A percentile compares a stretch with the other conserved stretches of the same genome.
phyloP scores from a whole-genome alignment of 2,329 filamentous ascomycete genomes.

The Apiospora koreana region DNA sequence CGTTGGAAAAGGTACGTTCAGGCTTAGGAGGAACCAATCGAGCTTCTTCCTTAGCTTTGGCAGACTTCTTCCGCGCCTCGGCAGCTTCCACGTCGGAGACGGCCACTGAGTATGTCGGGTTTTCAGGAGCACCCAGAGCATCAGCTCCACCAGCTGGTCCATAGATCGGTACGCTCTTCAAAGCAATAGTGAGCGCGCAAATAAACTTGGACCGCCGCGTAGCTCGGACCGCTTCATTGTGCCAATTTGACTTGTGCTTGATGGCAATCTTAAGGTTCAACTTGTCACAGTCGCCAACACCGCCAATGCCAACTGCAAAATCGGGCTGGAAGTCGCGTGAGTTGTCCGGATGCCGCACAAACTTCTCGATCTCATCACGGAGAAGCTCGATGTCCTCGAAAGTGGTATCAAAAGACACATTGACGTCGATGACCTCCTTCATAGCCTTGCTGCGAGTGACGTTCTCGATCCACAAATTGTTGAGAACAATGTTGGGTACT shows the following conservation, averaged over 20 bases:
- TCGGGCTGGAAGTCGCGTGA: constrained; percentile 88
- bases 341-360: constrained; percentile 83
- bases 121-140: constrained; percentile 63
- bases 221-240: constrained; percentile 80
- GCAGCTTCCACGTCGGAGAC: constrained; percentile 70
- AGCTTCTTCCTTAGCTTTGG: constrained; percentile 61
- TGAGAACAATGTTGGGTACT: constrained; percentile 89
- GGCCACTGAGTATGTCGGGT: constrained; percentile 79
- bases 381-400: constrained; percentile 90
- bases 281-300: constrained; percentile 86
- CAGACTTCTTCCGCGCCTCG: constrained; percentile 60
- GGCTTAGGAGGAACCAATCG: constrained; percentile 61
- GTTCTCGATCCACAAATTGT: constrained; percentile 94
- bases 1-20: constrained; percentile 20
- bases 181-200: constrained; percentile 82
- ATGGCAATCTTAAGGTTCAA: constrained; percentile 81
- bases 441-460: constrained; percentile 88
- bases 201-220: constrained; percentile 92
- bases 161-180: constrained; percentile 86
- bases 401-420: constrained; percentile 80
- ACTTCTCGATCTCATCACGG: constrained; percentile 79
- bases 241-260: constrained; percentile 91
- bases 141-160: constrained; percentile 73
- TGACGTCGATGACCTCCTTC: constrained; percentile 80
- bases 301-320: constrained; percentile 73